Conservation (phyloP, 23 red algal genomes). For the Gracilaria gracilis region DNA sequence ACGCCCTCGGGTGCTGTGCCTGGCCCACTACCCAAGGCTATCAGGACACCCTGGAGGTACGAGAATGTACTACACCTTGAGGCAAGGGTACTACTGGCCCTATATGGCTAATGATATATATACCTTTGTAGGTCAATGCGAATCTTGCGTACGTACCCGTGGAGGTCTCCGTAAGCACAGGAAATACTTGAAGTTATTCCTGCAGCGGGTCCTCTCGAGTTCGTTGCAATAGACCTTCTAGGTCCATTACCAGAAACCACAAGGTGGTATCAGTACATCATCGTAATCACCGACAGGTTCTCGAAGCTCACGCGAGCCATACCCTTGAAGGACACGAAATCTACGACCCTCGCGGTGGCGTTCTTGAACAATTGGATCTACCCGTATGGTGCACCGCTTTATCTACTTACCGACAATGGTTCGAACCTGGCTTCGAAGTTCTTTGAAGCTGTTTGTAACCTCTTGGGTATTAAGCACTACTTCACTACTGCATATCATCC, state of each 20-base stretch:
- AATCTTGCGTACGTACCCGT: not conserved
- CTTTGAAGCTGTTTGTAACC: constrained; percentile 10
- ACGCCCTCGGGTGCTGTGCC: too few species aligned
- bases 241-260: not conserved
- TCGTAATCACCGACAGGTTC: constrained; percentile 44
- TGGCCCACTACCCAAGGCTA: too few species aligned
- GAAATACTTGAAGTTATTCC: constrained; percentile 31
- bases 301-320: too few species aligned
- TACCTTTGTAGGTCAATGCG: too few species aligned
- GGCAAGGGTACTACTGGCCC: constrained; percentile 29
- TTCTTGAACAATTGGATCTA: constrained; percentile 32
- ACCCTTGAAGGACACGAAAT: not conserved
- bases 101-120: constrained; percentile 24
- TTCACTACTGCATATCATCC: constrained; percentile 30
- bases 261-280: constrained; percentile 7
- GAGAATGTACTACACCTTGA: constrained; percentile 34
- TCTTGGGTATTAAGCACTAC: constrained; percentile 15
- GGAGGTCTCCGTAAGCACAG: constrained; percentile 17
- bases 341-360: not conserved
- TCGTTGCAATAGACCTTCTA: constrained; percentile 44
- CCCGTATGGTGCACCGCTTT: constrained; percentile 14
- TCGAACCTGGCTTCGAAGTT: constrained; percentile 27
- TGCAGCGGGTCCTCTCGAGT: constrained; percentile 25
- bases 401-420: constrained; percentile 43
- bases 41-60: too few species aligned